Conservation (phyloP, 2,329 filamentous ascomycete genomes). For the Lachnellula suecica region DNA sequence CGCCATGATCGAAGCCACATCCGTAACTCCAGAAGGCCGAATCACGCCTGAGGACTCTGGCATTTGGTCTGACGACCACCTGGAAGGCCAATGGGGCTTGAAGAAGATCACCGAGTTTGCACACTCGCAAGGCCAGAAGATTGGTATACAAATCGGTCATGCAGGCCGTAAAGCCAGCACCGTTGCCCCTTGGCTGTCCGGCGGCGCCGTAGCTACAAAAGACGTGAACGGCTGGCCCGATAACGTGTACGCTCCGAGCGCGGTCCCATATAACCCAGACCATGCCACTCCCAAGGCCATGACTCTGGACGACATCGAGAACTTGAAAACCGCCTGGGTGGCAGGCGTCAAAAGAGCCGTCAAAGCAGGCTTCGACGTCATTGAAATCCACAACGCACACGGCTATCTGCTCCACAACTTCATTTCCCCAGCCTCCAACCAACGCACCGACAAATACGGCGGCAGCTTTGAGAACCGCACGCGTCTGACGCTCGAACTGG, state of each 20-base stretch:
- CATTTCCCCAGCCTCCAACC: constrained; percentile 68
- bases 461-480: constrained; percentile 71
- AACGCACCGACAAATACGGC: constrained; percentile 66
- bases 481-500: constrained; percentile 66
- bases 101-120: constrained; percentile 73
- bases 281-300: constrained; percentile 66
- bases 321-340: constrained; percentile 61
- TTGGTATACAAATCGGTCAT: constrained; percentile 79
- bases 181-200: constrained; percentile 61
- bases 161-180: constrained; percentile 70
- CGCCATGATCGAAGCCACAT: constrained; percentile 75
- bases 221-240: constrained; percentile 56
- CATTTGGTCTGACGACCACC: constrained; percentile 82
- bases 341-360: constrained; percentile 59
- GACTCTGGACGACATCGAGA: constrained; percentile 65
- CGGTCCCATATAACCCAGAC: constrained; percentile 58
- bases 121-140: constrained; percentile 74
- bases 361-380: constrained; percentile 66
- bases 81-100: constrained; percentile 56
- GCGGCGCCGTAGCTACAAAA: constrained; percentile 49
- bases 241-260: constrained; percentile 51
- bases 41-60: constrained; percentile 81
- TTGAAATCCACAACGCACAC: constrained; percentile 80
- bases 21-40: constrained; percentile 72
- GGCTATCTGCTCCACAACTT: constrained; percentile 75